phyloP scores from a whole-genome alignment of 2,329 filamentous ascomycete species.

The Elsinoe arachidis region DNA sequence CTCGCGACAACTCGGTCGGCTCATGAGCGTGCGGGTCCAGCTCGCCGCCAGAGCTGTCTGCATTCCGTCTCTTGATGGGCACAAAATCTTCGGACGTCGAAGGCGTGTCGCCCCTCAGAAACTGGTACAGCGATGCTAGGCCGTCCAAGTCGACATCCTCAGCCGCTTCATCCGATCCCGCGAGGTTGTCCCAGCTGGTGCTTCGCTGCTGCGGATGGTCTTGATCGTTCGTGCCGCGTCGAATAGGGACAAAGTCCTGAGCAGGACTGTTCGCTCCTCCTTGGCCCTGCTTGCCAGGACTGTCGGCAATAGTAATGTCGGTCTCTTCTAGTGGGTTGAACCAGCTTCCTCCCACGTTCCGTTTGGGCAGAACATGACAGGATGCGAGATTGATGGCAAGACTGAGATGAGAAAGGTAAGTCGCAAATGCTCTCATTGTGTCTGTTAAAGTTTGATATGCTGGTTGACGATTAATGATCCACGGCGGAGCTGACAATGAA shows the following conservation, averaged over 20 bases:
- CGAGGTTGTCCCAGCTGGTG: not conserved
- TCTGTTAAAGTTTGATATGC: too few relatives aligned
- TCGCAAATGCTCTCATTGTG: too few relatives aligned
- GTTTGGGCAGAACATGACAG: not conserved
- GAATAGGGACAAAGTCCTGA: not conserved
- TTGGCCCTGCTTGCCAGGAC: not conserved
- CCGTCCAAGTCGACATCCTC: not conserved
- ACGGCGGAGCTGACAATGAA: too few relatives aligned
- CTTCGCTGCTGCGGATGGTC: not conserved
- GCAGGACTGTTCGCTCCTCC: not conserved
- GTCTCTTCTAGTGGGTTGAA: not conserved
- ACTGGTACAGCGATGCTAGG: not conserved
- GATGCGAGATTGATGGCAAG: not conserved
- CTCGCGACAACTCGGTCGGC: not conserved
- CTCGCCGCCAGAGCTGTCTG: not conserved
- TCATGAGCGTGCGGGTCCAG: not conserved
- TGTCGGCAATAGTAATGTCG: not conserved
- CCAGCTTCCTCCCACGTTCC: not conserved
- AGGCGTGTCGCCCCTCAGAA: not conserved
- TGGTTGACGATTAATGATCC: too few relatives aligned
- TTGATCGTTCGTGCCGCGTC: not conserved
- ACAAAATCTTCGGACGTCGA: not conserved
- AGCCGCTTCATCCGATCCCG: not conserved
- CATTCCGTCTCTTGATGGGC: not conserved
- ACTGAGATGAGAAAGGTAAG: too few relatives aligned